Evolutionary conservation across 257 asterid genomes (phyloP).

Genomic region (Thymus mandschuricus): DNA sequence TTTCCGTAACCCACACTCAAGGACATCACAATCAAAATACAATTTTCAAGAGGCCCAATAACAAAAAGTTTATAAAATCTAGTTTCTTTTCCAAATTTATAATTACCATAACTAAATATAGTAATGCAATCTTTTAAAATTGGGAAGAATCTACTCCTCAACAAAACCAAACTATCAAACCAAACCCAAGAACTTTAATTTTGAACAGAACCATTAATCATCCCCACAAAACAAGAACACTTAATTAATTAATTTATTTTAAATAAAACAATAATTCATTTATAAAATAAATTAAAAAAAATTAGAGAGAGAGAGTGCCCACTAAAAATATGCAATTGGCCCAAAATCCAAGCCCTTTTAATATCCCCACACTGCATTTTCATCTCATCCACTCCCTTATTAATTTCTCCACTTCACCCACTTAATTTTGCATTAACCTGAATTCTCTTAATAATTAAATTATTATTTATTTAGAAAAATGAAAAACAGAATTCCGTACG

Average conservation of each 20-base stretch:
- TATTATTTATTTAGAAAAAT: not conserved
- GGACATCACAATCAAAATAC: no score
- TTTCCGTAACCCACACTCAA: no score
- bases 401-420: slow-evolving; percentile 7
- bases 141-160: slow-evolving; percentile 7
- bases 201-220: slow-evolving; percentile 26
- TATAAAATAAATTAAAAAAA: not conserved
- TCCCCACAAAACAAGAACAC: slow-evolving; percentile 9
- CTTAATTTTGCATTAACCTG: not conserved
- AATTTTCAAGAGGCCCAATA: no score
- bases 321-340: not conserved
- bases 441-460: not conserved
- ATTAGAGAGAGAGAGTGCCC: slow-evolving; percentile 10
- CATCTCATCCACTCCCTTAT: slow-evolving; percentile 28
- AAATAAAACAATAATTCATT: not conserved
- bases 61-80: not conserved
- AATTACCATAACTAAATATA: not conserved
- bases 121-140: not conserved
- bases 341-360: slow-evolving; percentile 1
- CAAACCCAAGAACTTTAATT: slow-evolving; percentile 32
- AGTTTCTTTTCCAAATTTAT: not conserved
- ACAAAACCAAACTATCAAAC: slow-evolving; percentile 30
- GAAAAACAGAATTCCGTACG: slow-evolving; percentile 3
- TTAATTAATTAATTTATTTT: not conserved
- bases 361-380: slow-evolving; percentile 26